Percentiles rank a stretch among this genome's conserved stretches.
phyloP scores from a whole-genome alignment of 2,329 filamentous ascomycete species.

The Calonectria fujianensis region DNA sequence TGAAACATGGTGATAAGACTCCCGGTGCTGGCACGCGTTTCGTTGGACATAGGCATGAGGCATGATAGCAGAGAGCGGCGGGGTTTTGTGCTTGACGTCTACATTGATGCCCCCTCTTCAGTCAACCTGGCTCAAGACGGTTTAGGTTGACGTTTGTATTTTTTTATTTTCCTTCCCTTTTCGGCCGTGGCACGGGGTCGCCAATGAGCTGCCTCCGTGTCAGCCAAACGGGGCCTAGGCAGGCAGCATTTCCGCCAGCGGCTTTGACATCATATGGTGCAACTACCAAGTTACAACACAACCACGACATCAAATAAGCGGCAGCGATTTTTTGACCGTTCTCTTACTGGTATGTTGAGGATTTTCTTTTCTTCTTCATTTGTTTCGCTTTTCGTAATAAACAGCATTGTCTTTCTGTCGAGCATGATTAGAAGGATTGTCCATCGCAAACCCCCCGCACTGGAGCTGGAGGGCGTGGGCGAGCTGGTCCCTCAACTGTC shows the following conservation, averaged over 20 bases:
- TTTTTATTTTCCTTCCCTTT: background rate
- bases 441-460: background rate
- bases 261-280: conserved; percentile 21
- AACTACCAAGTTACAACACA: conserved; percentile 24
- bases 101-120: background rate
- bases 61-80: background rate
- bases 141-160: conserved; percentile 3
- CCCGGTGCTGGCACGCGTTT: background rate
- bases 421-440: background rate
- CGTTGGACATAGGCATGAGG: background rate
- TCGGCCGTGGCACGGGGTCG: background rate
- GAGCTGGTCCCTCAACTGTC: background rate
- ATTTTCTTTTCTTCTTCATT: background rate
- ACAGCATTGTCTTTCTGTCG: too few species aligned
- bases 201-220: conserved; percentile 7
- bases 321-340: background rate
- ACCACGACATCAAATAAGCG: background rate
- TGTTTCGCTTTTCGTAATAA: too few species aligned
- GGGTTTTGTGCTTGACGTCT: background rate
- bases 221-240: conserved; percentile 16
- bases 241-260: background rate
- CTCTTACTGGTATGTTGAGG: background rate
- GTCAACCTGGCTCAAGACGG: background rate
- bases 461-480: background rate
- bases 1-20: background rate